These are phyloP conservation scores for Chlamydomonas schloesseri DNA, from an alignment of 139 green algal genomes.

Conservation along the genomic window DNA sequence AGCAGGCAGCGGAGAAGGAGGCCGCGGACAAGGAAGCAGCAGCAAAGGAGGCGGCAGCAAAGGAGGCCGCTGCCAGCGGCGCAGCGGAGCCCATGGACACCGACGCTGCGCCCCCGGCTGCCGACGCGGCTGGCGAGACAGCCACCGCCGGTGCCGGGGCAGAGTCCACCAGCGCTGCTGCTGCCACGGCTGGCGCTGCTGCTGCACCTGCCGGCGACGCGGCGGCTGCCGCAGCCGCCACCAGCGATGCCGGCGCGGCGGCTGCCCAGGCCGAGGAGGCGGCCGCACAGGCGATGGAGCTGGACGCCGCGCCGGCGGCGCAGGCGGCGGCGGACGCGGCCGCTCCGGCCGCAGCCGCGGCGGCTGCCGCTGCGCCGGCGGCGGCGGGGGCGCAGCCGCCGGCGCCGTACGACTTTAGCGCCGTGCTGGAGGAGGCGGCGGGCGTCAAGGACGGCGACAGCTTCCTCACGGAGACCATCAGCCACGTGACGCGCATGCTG, in stretches of 20 bases:
- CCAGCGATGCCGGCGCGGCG: not conserved
- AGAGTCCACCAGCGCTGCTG: not conserved
- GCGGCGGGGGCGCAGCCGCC: conserved; percentile 1
- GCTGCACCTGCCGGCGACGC: not conserved
- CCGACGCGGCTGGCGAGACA: not conserved
- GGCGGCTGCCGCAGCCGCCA: not conserved
- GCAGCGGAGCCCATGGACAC: conserved; percentile 38
- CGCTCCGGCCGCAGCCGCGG: conserved; percentile 11
- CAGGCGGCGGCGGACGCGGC: not conserved
- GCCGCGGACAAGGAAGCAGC: conserved; percentile 3
- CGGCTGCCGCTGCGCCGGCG: not conserved
- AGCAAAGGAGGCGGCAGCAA: not conserved
- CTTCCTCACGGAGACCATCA: conserved; percentile 82
- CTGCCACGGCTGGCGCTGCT: not conserved
- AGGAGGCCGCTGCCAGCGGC: not conserved
- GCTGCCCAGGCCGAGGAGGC: not conserved
- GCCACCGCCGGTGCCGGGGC: not conserved
- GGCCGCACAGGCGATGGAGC: conserved; percentile 27
- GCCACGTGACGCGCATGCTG: conserved; percentile 81
- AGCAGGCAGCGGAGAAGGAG: not conserved
- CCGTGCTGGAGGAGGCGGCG: conserved; percentile 20
- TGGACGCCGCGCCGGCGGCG: not conserved
- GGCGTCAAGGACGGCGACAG: conserved; percentile 35
- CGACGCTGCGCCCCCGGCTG: not conserved
- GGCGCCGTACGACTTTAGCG: conserved; percentile 41